These are phyloP conservation scores for Tubosaeta sp. DNA, from an alignment of 768 basidiomycete species.

Conservation along the genomic window DNA sequence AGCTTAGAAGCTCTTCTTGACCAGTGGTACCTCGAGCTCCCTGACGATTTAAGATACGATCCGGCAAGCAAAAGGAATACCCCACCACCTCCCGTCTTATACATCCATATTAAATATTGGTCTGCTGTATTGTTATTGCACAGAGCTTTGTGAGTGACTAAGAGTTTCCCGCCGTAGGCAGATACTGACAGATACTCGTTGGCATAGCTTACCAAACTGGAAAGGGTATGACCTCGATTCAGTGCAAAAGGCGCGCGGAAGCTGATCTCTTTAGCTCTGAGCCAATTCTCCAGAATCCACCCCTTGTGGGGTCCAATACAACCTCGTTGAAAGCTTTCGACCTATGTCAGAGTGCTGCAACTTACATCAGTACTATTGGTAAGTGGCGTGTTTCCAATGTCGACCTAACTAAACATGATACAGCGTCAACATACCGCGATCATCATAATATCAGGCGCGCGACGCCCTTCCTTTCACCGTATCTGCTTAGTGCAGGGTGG, in stretches of 20 bases:
- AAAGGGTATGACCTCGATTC: conserved; percentile 42
- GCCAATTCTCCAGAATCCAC: conserved; percentile 41
- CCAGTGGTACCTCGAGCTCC: conserved; percentile 70
- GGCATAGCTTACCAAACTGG: conserved; percentile 65
- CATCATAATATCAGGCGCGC: conserved; percentile 55
- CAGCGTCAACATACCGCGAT: conserved; percentile 55
- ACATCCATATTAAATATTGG: conserved; percentile 74
- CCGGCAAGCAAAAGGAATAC: conserved; percentile 46
- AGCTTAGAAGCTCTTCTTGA: conserved; percentile 64
- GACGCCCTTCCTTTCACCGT: conserved; percentile 65
- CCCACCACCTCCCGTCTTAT: conserved; percentile 63
- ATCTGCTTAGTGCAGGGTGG: conserved; percentile 69
- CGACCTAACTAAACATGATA: conserved; percentile 6
- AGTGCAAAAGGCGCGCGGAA: not conserved
- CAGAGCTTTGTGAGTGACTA: conserved; percentile 66
- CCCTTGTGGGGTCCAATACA: conserved; percentile 32
- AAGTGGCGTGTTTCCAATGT: conserved; percentile 9
- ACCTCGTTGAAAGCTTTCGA: conserved; percentile 67
- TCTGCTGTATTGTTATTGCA: conserved; percentile 68
- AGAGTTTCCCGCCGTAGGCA: not conserved
- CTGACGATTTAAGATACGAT: conserved; percentile 60
- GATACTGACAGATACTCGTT: conserved; percentile 7
- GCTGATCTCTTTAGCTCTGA: conserved; percentile 34
- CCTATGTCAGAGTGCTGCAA: conserved; percentile 68
- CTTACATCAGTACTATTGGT: conserved; percentile 66